Base-by-base conservation (phyloP, 129 eudicot genomes). In the Tanacetum coccineum region DNA sequence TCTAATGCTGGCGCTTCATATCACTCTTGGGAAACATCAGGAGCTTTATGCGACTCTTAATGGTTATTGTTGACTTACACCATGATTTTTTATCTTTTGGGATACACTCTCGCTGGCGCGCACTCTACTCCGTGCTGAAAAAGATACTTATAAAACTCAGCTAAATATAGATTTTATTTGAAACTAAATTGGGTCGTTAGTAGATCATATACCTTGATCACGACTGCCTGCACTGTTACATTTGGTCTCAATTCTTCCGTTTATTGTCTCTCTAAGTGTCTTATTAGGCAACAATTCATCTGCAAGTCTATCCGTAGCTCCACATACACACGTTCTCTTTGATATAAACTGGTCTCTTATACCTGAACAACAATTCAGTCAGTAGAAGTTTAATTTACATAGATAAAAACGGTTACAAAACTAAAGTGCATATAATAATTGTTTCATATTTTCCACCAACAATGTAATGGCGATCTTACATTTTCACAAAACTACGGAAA, bases 291-390 rank as follows among this genome's bases (percentile, higher is more conserved):
- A 32, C 20, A 60, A 32, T 19, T 60, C 65, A 60, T 60, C 46
- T 60, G 47, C 63, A 58, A 25, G 63, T 58, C 63, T 58, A 25
- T 25, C 42, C 1, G 15, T 26, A 58, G 63, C 63, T 58, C 63
- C 63, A 26, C 63, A 58, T 8, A 58, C 14, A 58, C 63, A 58
- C 9, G 0, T 26, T 58, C n/a, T 21, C 39, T 58, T 13, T 26
- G 63, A 58, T 26, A 58, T 58, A 58, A 58, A 2, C 30, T 58
- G 30, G 63, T 58, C 63, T n/a, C 63, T 58, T 58, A 58, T 26
- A 58, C 63, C 63, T 26, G 42, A 58, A 13, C 42, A 25, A 58
- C 9, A 58, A 58, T 21, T 25, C 39, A 58, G 10, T 18, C 1
- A 22, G 10, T 1, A 53, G 1, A n/a, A 1, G 1, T 3, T 14